Base-by-base conservation (phyloP, 768 basidiomycete genomes). In the Lyophyllum shimeji region DNA sequence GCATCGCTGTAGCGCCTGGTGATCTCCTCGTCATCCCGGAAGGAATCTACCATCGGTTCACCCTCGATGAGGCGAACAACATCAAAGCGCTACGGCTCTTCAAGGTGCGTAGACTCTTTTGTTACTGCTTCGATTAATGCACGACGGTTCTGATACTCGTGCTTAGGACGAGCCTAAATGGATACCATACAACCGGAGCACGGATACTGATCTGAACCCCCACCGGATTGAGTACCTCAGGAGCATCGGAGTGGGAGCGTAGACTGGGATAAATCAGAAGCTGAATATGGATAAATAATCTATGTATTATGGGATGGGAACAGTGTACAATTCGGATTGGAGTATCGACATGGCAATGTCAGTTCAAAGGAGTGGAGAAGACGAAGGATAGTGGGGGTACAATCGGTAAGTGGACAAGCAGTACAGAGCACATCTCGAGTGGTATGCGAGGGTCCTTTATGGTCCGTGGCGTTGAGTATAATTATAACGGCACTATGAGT, bases 31-130 rank as follows among this genome's bases (percentile, higher is more conserved):
- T 97, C 51, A 71, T 98, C 40, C 95, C 95, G 1, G 83, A 91
- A 17, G 94, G 93, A 0, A 93, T 95, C 63, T 97, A 95, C 70
- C 95, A 98, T 73, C 88, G 95, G 39, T 98, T 97, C 76, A 95
- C 92, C 0, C 83, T 97, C 15, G 93, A 96, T 66, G 80, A 84
- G 59, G 72, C 66, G 48, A 83, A 97, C 69, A 73, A 74, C 31
- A 86, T 95, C 72, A 83, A 85, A 62, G 89, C 89, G 0, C 76
- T 94, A 69, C 80, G 94, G 7, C 76, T 97, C 50, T 97, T 95
- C 84, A 84, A 94, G 82, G 92, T 85, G 55, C 31, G 72, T 58
- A 21, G 18, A 45, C 2, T 18, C 7, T n/a, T n/a, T n/a, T n/a
- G n/a, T n/a, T 1, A 37, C n/a, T n/a, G n/a, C 21, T 50, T 7